These are phyloP conservation scores for Candida pseudoglaebosa DNA, from an alignment of 805 yeast genomes.

Conservation along the genomic window DNA sequence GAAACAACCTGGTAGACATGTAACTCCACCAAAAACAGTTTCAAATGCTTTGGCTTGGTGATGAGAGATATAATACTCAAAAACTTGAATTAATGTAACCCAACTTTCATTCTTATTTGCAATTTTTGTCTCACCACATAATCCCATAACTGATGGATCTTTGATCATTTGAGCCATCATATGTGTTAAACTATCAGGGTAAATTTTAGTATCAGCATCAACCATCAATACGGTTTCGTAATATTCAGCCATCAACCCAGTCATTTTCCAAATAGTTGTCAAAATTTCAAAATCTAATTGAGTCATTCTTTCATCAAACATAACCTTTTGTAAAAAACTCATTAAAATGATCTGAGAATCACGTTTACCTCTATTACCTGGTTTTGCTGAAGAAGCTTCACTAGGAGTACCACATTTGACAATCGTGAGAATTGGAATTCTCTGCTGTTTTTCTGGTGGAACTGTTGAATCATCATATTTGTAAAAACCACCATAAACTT, in stretches of 20 bases:
- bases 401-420: conserved; percentile 88
- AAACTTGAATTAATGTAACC: conserved; percentile 92
- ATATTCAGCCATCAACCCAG: conserved; percentile 79
- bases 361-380: conserved; percentile 95
- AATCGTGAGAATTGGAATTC: conserved; percentile 72
- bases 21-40: conserved; percentile 91
- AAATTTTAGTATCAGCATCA: conserved; percentile 89
- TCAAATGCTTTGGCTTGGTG: conserved; percentile 94
- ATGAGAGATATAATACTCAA: conserved; percentile 89
- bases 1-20: conserved; percentile 95
- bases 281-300: conserved; percentile 78
- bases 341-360: conserved; percentile 88
- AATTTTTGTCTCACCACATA: conserved; percentile 93
- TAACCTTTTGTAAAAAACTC: conserved; percentile 84
- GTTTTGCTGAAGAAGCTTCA: conserved; percentile 61
- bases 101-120: conserved; percentile 77
- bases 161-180: conserved; percentile 87
- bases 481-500: conserved; percentile 92
- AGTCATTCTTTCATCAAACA: conserved; percentile 93
- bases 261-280: conserved; percentile 70
- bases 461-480: conserved; percentile 74
- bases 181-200: conserved; percentile 83
- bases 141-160: conserved; percentile 84
- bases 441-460: conserved; percentile 76
- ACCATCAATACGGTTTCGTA: conserved; percentile 88